phyloP scores from a whole-genome alignment of 805 yeast genomes.

The Nakazawaea anatomiae region DNA sequence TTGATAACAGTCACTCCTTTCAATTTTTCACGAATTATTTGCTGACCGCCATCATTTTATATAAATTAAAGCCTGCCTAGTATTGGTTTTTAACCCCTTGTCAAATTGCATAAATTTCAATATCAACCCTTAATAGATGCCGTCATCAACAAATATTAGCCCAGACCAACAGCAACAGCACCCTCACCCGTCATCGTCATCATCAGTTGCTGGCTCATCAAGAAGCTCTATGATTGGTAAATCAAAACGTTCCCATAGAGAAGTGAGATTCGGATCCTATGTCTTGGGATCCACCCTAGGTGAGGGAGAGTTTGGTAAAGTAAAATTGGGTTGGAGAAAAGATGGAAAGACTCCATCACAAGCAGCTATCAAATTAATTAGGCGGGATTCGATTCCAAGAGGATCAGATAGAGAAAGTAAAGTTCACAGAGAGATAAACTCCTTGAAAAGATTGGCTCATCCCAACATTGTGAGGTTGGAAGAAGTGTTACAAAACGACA shows the following conservation, averaged over 20 bases:
- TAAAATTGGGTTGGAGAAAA: slow-evolving; percentile 92
- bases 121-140: not conserved
- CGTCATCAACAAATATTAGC: too few species aligned
- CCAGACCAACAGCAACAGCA: not conserved
- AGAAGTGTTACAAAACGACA: slow-evolving; percentile 89
- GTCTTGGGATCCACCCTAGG: slow-evolving; percentile 91
- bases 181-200: not conserved
- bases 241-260: slow-evolving; percentile 41
- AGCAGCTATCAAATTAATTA: slow-evolving; percentile 89
- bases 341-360: slow-evolving; percentile 74
- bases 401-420: slow-evolving; percentile 84
- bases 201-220: slow-evolving; percentile 5
- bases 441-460: slow-evolving; percentile 77
- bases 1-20: not conserved
- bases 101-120: not conserved
- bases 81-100: not conserved
- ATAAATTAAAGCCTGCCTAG: too few species aligned
- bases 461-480: slow-evolving; percentile 91
- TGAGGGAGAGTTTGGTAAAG: slow-evolving; percentile 98
- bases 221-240: slow-evolving; percentile 15
- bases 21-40: not conserved
- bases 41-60: not conserved
- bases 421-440: slow-evolving; percentile 89
- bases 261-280: slow-evolving; percentile 84
- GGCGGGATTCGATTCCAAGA: slow-evolving; percentile 82